Evolutionary conservation across 1,284 basidiomycete species (phyloP).

Genomic region (Limonomyces culmigenus): DNA sequence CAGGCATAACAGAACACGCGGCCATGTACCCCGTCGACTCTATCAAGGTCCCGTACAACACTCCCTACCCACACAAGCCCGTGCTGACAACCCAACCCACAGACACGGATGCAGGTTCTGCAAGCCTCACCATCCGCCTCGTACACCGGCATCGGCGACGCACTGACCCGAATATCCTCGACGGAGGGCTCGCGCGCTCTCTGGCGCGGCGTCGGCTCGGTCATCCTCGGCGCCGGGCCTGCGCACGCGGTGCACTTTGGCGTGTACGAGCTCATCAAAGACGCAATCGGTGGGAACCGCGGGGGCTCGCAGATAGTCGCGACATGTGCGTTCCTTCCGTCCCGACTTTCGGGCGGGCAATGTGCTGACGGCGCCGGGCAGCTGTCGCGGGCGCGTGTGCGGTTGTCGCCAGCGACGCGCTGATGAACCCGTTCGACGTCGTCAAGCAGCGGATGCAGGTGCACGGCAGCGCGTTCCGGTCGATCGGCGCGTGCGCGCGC

Average conservation of each 20-base stretch:
- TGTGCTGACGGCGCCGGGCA: slow-evolving; percentile 11
- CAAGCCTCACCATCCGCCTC: slow-evolving; percentile 67
- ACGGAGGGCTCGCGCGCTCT: slow-evolving; percentile 84
- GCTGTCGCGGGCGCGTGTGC: slow-evolving; percentile 90
- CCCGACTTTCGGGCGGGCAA: not conserved
- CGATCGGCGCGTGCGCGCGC: slow-evolving; percentile 67
- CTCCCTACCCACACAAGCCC: slow-evolving; percentile 3
- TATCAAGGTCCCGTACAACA: slow-evolving; percentile 64
- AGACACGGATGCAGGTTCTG: slow-evolving; percentile 99
- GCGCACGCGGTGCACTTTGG: slow-evolving; percentile 99
- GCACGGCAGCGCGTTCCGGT: slow-evolving; percentile 79
- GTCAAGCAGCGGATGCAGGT: slow-evolving; percentile 99
- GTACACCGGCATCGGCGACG: slow-evolving; percentile 81
- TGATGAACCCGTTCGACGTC: slow-evolving; percentile 99
- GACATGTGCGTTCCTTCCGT: slow-evolving; percentile 39
- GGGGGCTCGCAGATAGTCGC: slow-evolving; percentile 69
- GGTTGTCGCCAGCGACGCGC: slow-evolving; percentile 88
- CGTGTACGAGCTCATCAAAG: slow-evolving; percentile 89
- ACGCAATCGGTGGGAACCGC: slow-evolving; percentile 78
- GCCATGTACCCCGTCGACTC: slow-evolving; percentile 98
- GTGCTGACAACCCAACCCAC: slow-evolving; percentile 2
- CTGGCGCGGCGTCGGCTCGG: slow-evolving; percentile 96
- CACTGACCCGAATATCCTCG: slow-evolving; percentile 78
- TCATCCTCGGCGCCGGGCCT: slow-evolving; percentile 93
- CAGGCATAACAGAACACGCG: slow-evolving; percentile 97